Conservation (phyloP, 352 stramenopile species). For the Pythium graminicola region DNA sequence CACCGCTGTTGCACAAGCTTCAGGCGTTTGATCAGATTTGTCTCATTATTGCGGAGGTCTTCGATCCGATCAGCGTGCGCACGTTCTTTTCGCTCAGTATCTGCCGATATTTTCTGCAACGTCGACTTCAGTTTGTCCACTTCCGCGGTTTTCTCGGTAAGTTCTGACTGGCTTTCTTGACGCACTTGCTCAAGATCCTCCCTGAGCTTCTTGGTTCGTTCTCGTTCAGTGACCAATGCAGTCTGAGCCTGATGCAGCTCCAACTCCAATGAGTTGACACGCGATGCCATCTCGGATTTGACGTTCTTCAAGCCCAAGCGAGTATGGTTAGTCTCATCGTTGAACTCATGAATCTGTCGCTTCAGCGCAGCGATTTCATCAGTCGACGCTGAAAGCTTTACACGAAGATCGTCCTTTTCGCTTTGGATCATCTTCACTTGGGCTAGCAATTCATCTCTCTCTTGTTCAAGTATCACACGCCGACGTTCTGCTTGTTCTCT, state of each 20-base stretch:
- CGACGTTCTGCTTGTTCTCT: constrained; percentile 10
- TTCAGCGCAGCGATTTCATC: constrained; percentile 18
- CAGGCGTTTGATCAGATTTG: constrained; percentile 25
- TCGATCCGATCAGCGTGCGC: constrained; percentile 16
- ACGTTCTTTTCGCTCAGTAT: constrained; percentile 18
- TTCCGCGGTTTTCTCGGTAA: constrained; percentile 10
- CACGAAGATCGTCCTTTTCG: constrained; percentile 13
- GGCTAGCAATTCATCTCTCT: constrained; percentile 9
- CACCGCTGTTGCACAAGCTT: constrained; percentile 23
- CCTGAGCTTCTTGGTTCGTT: constrained; percentile 18
- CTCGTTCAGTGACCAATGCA: constrained; percentile 19
- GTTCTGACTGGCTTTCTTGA: constrained; percentile 8
- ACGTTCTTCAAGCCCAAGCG: constrained; percentile 13
- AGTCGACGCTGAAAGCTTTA: constrained; percentile 7
- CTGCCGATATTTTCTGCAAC: constrained; percentile 7
- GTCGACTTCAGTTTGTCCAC: constrained; percentile 13
- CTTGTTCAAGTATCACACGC: constrained; percentile 8
- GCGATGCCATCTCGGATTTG: constrained; percentile 16
- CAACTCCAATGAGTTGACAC: constrained; percentile 16
- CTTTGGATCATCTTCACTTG: constrained; percentile 12
- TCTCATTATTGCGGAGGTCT: constrained; percentile 23
- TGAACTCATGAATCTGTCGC: constrained; percentile 11
- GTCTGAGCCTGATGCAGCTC: constrained; percentile 22
- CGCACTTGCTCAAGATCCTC: constrained; percentile 16
- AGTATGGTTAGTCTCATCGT: constrained; percentile 3